Evolutionary conservation across 169 alveolate genomes (phyloP), one percentile per base, ranked within the genome.

Genomic region (Plasmodium gonderi): DNA sequence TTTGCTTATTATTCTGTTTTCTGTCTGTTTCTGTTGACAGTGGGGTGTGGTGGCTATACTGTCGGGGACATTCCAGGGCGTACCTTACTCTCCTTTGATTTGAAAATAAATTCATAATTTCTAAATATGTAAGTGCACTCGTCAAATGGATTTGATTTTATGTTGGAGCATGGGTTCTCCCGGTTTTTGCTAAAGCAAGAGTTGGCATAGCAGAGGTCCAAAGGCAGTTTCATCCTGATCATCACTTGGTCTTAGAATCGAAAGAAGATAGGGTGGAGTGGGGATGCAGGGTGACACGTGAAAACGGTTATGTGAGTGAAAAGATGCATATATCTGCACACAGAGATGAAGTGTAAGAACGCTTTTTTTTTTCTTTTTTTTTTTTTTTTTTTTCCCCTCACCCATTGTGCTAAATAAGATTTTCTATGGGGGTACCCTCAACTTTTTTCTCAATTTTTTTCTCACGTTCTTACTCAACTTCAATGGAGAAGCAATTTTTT

Each of bases 181-280:
- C 51, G 1, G 54, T 81, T 65, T 68, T 23, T 45, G 12, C 54
- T 29, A 51, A 81, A 81, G 54, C 91, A 81, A 38, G 80, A 81
- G 54, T 68, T 81, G 45, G 91, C 45, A 23, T 81, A 81, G 81
- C 91, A 81, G n/a, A 81, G 40, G 36, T 81, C 80, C 9, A 38
- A 12, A 6, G 91, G 91, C 20, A 81, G 17, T 38, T 81, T 81
- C 51, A 81, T 47, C 17, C 74, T 68, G 31, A 81, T 68, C 75
- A 36, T 74, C 75, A 81, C 69, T 67, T 81, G 72, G 65, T 81
- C 91, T 81, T 29, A 12, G 33, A 31, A 40, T n/a, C 8, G 6
- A 26, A 2, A 2, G 11, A 0, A 20, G n/a, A 31, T 4, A 23
- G n/a, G 12, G 17, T 26, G 77, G 6, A n/a, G 20, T 1, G 14